Conservation (phyloP, 257 asterid species). For the Solanum neorickii region DNA sequence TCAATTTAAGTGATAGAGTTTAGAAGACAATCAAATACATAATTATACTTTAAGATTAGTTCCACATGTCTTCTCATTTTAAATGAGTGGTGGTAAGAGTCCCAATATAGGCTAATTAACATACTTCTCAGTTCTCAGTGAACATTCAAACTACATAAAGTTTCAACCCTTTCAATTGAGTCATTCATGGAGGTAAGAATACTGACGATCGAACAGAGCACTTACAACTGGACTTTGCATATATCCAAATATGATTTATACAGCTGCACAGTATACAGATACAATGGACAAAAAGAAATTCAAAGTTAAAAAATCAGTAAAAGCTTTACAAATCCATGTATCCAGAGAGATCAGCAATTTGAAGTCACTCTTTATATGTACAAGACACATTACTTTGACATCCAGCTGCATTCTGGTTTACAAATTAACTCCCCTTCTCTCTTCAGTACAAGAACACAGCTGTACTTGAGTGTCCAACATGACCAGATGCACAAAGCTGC, state of each 20-base stretch:
- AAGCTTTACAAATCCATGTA: neutral
- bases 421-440: neutral
- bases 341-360: neutral
- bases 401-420: neutral
- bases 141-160: neutral
- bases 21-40: neutral
- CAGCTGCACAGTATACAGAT: neutral
- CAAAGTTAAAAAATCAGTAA: neutral
- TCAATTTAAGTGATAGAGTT: neutral
- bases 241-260: neutral
- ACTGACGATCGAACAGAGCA: neutral
- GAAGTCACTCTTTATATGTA: neutral
- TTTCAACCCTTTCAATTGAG: neutral
- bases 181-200: neutral
- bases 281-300: neutral
- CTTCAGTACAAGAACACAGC: constrained; percentile 33
- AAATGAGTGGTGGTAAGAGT: neutral
- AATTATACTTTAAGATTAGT: neutral
- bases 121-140: neutral
- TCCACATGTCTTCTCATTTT: neutral
- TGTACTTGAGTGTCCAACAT: constrained; percentile 30
- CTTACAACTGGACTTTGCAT: neutral
- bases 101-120: neutral
- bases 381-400: neutral
- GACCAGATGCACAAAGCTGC: constrained; percentile 27